These are phyloP conservation scores for Sclerotinia subarctica DNA, from an alignment of 2,329 filamentous ascomycete genomes.

Conservation along the genomic window DNA sequence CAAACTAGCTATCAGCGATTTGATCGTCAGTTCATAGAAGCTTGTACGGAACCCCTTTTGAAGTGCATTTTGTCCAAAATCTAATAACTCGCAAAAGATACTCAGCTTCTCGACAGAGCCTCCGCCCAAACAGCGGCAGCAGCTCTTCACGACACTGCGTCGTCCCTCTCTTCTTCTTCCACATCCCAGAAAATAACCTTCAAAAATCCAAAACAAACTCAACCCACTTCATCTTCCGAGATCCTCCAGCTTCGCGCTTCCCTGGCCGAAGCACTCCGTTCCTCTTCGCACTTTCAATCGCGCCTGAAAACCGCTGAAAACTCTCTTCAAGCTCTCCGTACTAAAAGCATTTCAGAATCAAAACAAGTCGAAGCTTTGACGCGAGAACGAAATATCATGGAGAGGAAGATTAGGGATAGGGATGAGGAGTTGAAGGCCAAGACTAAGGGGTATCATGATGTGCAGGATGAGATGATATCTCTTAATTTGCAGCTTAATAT, in stretches of 20 bases:
- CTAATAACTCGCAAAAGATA: slow-evolving; percentile 47
- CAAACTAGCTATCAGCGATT: slow-evolving; percentile 56
- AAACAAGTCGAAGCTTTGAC: slow-evolving; percentile 61
- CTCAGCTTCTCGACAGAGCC: slow-evolving; percentile 64
- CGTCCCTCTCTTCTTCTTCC: slow-evolving; percentile 34
- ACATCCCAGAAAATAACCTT: slow-evolving; percentile 38
- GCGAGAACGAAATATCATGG: slow-evolving; percentile 58
- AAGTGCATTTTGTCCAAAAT: neutral
- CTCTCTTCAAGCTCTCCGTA: slow-evolving; percentile 62
- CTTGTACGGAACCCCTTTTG: slow-evolving; percentile 57
- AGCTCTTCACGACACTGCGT: slow-evolving; percentile 37
- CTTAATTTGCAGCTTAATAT: slow-evolving; percentile 85
- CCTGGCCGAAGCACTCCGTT: slow-evolving; percentile 72
- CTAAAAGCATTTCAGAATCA: slow-evolving; percentile 56
- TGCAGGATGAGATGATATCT: slow-evolving; percentile 90
- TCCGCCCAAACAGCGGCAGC: slow-evolving; percentile 60
- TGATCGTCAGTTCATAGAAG: slow-evolving; percentile 67
- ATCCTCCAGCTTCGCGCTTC: slow-evolving; percentile 60
- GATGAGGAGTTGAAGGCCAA: slow-evolving; percentile 85
- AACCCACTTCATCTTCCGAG: slow-evolving; percentile 33
- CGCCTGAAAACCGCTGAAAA: slow-evolving; percentile 60
- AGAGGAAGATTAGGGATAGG: slow-evolving; percentile 69
- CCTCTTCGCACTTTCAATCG: slow-evolving; percentile 64
- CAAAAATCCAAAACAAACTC: slow-evolving; percentile 33
- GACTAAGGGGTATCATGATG: slow-evolving; percentile 76